A percentile compares a stretch with the other conserved stretches of the same genome.
These are phyloP conservation scores for Tolypocladium amazonense DNA, from an alignment of 2,329 filamentous ascomycete genomes.

Conservation along the genomic window DNA sequence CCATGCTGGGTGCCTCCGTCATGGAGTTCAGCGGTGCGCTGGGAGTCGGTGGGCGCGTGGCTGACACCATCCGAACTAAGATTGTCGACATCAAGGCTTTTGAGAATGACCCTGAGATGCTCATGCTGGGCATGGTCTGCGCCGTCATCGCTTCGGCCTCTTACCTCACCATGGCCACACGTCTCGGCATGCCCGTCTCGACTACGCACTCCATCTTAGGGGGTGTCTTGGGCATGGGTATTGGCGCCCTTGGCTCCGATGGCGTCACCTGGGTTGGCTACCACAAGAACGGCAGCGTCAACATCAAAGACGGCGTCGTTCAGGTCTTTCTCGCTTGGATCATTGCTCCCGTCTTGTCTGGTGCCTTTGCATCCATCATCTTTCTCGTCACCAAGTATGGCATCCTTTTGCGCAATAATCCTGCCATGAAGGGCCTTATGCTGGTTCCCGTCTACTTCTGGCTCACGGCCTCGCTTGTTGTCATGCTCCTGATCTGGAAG, in stretches of 20 bases:
- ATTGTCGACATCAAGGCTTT: slow-evolving; percentile 41
- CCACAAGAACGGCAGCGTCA: slow-evolving; percentile 21
- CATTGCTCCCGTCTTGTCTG: slow-evolving; percentile 47
- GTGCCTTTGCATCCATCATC: slow-evolving; percentile 39
- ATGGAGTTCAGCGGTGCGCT: slow-evolving; percentile 55
- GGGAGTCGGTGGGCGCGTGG: slow-evolving; percentile 48
- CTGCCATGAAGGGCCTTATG: slow-evolving; percentile 40
- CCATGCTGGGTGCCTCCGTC: slow-evolving; percentile 44
- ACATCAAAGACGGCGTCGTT: slow-evolving; percentile 38
- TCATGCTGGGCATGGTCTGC: slow-evolving; percentile 50
- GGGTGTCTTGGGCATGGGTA: slow-evolving; percentile 47
- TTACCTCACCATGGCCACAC: slow-evolving; percentile 47
- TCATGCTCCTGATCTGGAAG: slow-evolving; percentile 52
- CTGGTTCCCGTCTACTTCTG: slow-evolving; percentile 47
- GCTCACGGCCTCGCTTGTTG: slow-evolving; percentile 41
- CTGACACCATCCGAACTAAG: slow-evolving; percentile 51
- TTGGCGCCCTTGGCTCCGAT: slow-evolving; percentile 39
- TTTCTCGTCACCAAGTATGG: slow-evolving; percentile 47
- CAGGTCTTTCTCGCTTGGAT: slow-evolving; percentile 52
- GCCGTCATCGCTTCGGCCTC: slow-evolving; percentile 40
- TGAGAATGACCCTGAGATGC: slow-evolving; percentile 32
- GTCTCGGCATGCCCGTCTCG: slow-evolving; percentile 45
- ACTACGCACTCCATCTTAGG: slow-evolving; percentile 52
- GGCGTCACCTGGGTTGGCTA: slow-evolving; percentile 44
- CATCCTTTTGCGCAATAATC: slow-evolving; percentile 42